phyloP scores from a whole-genome alignment of 1,284 basidiomycete genomes.

The Exobasidium rhododendri region DNA sequence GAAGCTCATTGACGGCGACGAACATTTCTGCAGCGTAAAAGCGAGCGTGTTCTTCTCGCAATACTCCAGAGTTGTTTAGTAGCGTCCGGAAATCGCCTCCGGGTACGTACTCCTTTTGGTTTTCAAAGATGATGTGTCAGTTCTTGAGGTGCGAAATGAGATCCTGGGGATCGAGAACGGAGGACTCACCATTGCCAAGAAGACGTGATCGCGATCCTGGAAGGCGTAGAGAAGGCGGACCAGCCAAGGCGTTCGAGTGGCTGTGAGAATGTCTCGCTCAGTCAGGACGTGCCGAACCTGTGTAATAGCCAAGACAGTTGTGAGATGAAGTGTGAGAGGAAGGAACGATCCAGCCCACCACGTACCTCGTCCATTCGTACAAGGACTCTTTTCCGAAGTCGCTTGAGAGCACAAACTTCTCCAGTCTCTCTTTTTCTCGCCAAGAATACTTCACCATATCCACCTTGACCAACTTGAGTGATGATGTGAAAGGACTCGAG shows the following conservation, averaged over 20 bases:
- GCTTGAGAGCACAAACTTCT: conserved; percentile 53
- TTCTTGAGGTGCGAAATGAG: background rate
- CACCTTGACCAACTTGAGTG: conserved; percentile 53
- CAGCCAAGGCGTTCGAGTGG: conserved; percentile 52
- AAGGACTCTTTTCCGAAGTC: conserved; percentile 49
- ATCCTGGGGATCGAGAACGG: background rate
- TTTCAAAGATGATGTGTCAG: no score
- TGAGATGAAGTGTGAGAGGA: background rate
- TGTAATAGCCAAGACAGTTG: background rate
- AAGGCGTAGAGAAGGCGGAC: conserved; percentile 52
- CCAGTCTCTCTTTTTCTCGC: conserved; percentile 53
- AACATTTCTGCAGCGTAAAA: conserved; percentile 55
- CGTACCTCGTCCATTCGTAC: conserved; percentile 55
- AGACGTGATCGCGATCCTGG: conserved; percentile 52
- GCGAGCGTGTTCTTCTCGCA: conserved; percentile 58
- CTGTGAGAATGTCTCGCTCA: conserved; percentile 53
- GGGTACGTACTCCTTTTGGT: conserved; percentile 61
- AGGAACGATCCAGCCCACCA: background rate
- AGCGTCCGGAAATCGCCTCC: conserved; percentile 54
- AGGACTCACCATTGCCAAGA: conserved; percentile 42
- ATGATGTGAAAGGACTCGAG: conserved; percentile 54
- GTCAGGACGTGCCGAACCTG: conserved; percentile 46
- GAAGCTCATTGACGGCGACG: conserved; percentile 52
- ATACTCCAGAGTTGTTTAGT: conserved; percentile 53
- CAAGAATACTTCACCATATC: conserved; percentile 54